phyloP scores from a whole-genome alignment of 257 asterid species.

The Solanum etuberosum region DNA sequence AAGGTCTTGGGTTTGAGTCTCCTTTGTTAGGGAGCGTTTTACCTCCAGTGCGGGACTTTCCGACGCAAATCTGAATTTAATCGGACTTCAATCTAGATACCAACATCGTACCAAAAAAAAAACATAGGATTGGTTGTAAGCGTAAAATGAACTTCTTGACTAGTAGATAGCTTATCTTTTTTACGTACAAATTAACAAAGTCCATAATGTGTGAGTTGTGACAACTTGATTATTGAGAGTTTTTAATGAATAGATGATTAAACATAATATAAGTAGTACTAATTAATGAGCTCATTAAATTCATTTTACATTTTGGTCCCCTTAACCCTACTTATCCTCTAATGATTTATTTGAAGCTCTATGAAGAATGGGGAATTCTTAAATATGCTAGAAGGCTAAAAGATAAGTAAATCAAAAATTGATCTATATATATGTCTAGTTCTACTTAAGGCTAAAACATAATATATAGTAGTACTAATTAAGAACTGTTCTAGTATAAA shows the following conservation, averaged over 20 bases:
- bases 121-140: too few species aligned
- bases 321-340: not conserved
- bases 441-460: too few species aligned
- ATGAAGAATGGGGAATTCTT: not conserved
- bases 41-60: fast-evolving
- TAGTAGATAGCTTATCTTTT: not conserved
- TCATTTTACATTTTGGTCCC: not conserved
- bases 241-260: not conserved
- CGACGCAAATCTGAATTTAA: fast-evolving
- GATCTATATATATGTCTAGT: too few species aligned
- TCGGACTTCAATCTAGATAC: fast-evolving
- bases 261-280: not conserved
- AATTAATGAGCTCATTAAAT: not conserved
- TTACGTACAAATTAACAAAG: not conserved
- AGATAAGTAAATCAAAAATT: too few species aligned
- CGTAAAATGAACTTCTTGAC: not conserved
- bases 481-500: not conserved
- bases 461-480: too few species aligned
- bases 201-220: not conserved
- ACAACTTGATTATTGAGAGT: not conserved
- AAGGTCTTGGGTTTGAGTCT: fast-evolving
- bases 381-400: too few species aligned
- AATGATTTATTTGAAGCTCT: not conserved
- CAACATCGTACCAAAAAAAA: too few species aligned
- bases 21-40: fast-evolving